A percentile compares a stretch with the other conserved stretches of the same genome.
These are phyloP conservation scores for Eutrema japonicum DNA, from an alignment of 345 rosid genomes.

Conservation along the genomic window DNA sequence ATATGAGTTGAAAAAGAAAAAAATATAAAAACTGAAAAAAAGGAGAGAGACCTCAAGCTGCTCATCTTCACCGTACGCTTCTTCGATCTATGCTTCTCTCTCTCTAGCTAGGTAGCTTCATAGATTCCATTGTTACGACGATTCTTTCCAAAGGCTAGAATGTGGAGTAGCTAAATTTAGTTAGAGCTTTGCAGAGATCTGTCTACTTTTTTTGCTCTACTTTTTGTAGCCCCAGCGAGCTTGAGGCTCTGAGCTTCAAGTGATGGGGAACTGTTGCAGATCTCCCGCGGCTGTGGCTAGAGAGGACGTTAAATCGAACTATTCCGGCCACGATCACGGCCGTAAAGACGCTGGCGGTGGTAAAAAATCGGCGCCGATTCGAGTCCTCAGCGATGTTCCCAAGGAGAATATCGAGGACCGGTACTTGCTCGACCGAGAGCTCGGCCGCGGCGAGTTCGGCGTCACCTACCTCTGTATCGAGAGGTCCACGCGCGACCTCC, in stretches of 20 bases:
- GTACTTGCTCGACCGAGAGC: constrained; percentile 91
- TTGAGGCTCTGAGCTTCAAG: constrained; percentile 21
- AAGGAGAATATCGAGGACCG: constrained; percentile 91
- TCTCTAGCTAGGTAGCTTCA: constrained; percentile 23
- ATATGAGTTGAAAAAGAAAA: not conserved
- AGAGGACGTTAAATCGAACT: constrained; percentile 92
- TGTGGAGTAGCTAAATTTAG: constrained; percentile 45
- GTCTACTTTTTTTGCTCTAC: constrained; percentile 8
- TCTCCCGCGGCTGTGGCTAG: constrained; percentile 99
- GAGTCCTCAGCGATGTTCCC: constrained; percentile 74
- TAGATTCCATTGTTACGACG: constrained; percentile 34
- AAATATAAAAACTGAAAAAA: constrained; percentile 25
- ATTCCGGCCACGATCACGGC: constrained; percentile 68
- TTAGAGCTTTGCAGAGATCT: constrained; percentile 47
- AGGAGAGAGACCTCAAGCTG: constrained; percentile 18
- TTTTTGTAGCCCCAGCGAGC: constrained; percentile 26
- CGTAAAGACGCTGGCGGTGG: constrained; percentile 59
- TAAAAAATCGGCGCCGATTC: constrained; percentile 66
- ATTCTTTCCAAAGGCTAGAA: constrained; percentile 37
- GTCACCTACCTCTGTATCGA: constrained; percentile 96
- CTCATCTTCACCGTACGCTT: constrained; percentile 46
- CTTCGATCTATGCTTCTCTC: constrained; percentile 40
- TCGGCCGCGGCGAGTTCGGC: constrained; percentile 99
- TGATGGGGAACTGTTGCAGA: constrained; percentile 99
- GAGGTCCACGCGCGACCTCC: constrained; percentile 69